Evolutionary conservation across 2,329 filamentous ascomycete genomes (phyloP).

Genomic region (Monosporascus sp.): DNA sequence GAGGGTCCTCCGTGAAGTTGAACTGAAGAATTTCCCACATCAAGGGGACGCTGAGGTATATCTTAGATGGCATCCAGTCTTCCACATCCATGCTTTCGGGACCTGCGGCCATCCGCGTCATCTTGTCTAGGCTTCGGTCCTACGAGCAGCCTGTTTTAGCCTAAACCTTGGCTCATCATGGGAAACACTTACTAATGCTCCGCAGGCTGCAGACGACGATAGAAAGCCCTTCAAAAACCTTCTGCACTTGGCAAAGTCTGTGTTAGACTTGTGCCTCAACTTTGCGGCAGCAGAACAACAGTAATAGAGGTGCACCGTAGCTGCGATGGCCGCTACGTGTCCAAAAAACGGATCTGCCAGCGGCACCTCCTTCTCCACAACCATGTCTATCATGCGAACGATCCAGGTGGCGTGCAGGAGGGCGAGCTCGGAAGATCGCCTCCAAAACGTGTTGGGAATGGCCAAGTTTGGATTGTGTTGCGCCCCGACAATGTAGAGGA

Average conservation of each 20-base stretch:
- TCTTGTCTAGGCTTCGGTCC: conserved; percentile 43
- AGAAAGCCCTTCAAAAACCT: conserved; percentile 44
- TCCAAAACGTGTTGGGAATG: conserved; percentile 51
- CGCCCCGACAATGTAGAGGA: conserved; percentile 47
- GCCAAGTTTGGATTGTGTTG: conserved; percentile 46
- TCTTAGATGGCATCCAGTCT: conserved; percentile 48
- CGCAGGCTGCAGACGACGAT: conserved; percentile 41
- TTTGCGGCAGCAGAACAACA: conserved; percentile 44
- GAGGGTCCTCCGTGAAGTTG: conserved; percentile 34
- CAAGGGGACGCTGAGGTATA: conserved; percentile 45
- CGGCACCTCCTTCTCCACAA: conserved; percentile 42
- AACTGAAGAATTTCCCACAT: conserved; percentile 50
- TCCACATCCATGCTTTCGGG: conserved; percentile 42
- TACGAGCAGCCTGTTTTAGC: conserved; percentile 12
- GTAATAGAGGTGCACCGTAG: conserved; percentile 49
- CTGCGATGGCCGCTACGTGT: conserved; percentile 45
- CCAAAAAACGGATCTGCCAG: conserved; percentile 48
- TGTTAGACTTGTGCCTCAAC: conserved; percentile 46
- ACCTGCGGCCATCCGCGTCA: conserved; percentile 44
- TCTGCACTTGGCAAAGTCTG: conserved; percentile 46
- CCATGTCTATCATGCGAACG: conserved; percentile 49
- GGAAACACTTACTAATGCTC: conserved; percentile 33
- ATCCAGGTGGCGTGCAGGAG: conserved; percentile 50
- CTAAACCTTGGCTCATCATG: not conserved
- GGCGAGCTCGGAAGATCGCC: conserved; percentile 44